Percentiles rank a stretch among this genome's conserved stretches.
Evolutionary conservation across 805 yeast species (phyloP).

Genomic region (Kodamaea nitidulidarum): DNA sequence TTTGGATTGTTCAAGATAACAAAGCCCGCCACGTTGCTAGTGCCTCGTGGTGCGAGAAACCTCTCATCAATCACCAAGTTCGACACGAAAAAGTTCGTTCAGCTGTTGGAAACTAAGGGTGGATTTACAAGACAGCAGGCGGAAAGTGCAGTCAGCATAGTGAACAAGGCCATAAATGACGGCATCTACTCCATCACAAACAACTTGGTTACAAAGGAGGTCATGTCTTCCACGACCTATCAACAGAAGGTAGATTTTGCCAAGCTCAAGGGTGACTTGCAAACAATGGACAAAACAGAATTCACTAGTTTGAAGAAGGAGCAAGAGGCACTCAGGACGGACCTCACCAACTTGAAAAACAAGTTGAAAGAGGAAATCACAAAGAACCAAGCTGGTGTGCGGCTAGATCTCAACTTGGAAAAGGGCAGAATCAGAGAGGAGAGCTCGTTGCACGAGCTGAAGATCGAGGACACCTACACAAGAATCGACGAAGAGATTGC

Average conservation of each 20-base stretch:
- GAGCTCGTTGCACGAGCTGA: conserved; percentile 84
- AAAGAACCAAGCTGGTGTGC: conserved; percentile 82
- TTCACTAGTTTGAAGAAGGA: conserved; percentile 78
- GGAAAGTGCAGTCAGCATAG: conserved; percentile 69
- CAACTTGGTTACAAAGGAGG: conserved; percentile 81
- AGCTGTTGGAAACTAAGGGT: conserved; percentile 63
- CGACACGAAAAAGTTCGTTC: conserved; percentile 73
- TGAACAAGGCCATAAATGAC: conserved; percentile 71
- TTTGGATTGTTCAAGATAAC: not conserved
- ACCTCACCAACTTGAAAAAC: conserved; percentile 80
- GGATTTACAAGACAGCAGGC: conserved; percentile 71
- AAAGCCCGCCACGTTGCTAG: not conserved
- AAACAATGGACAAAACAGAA: conserved; percentile 82
- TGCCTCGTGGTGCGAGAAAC: not conserved
- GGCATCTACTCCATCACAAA: conserved; percentile 72
- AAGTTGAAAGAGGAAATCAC: conserved; percentile 87
- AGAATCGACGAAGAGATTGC: conserved; percentile 93
- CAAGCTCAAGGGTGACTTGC: conserved; percentile 86
- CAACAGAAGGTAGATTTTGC: conserved; percentile 97
- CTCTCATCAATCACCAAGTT: conserved; percentile 45
- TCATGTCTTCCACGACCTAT: conserved; percentile 77
- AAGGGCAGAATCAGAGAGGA: conserved; percentile 96
- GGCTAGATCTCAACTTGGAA: conserved; percentile 86
- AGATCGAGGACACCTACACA: conserved; percentile 91
- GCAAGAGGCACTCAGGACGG: conserved; percentile 78